These are phyloP conservation scores for Amanita exitialis DNA, from an alignment of 768 basidiomycete species.

Conservation along the genomic window DNA sequence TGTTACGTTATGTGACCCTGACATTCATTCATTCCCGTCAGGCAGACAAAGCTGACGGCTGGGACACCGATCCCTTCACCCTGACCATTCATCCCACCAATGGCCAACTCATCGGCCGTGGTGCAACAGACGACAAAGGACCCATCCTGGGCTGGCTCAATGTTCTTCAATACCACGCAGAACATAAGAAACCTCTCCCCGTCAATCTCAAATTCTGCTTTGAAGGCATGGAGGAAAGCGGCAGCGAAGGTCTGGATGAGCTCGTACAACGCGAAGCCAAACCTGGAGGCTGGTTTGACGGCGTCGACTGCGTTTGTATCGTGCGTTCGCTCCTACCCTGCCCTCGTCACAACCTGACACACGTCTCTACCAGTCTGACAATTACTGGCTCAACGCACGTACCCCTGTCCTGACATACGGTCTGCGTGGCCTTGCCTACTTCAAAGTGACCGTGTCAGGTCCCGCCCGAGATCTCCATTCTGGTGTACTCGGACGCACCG, in stretches of 20 bases:
- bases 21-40: conserved; percentile 7
- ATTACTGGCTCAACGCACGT: conserved; percentile 86
- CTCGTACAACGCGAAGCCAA: conserved; percentile 69
- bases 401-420: conserved; percentile 82
- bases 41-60: conserved; percentile 61
- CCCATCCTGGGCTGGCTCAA: conserved; percentile 87
- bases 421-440: conserved; percentile 82
- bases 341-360: neutral
- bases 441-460: conserved; percentile 71
- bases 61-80: conserved; percentile 80
- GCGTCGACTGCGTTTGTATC: conserved; percentile 90
- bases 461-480: conserved; percentile 87
- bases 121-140: conserved; percentile 87
- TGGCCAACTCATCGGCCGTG: conserved; percentile 72
- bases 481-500: conserved; percentile 73
- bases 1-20: neutral
- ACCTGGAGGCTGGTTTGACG: conserved; percentile 73
- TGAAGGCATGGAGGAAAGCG: conserved; percentile 97
- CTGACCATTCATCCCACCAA: conserved; percentile 38
- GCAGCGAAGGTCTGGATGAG: conserved; percentile 84
- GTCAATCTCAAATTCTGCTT: conserved; percentile 90
- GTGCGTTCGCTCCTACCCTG: conserved; percentile 27
- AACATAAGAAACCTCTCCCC: conserved; percentile 60
- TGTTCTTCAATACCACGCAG: conserved; percentile 74
- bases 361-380: conserved; percentile 56